Evolutionary conservation across 176 grass and related monocot genomes (phyloP).

Genomic region (Alloteropsis semialata): DNA sequence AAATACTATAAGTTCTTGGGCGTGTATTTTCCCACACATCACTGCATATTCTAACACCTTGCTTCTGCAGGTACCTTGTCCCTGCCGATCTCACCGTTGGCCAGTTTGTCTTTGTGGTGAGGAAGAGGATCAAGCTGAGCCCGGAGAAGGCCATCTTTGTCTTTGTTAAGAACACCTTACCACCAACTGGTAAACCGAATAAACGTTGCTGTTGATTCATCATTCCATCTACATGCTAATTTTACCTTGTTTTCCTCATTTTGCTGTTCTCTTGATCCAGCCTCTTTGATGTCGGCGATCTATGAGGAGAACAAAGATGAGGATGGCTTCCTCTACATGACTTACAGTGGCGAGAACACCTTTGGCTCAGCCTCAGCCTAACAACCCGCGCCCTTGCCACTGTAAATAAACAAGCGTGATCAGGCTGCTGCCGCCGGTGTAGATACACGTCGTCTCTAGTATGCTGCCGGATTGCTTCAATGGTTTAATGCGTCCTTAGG

Average conservation of each 20-base stretch:
- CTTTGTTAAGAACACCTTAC: conserved; percentile 82
- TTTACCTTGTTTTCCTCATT: not conserved
- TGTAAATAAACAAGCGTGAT: conserved; percentile 45
- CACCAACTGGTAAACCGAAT: conserved; percentile 53
- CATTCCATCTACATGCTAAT: not conserved
- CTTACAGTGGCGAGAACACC: conserved; percentile 91
- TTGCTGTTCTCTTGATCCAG: conserved; percentile 23
- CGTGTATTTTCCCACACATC: not conserved
- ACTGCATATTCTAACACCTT: not conserved
- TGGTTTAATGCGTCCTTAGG: conserved; percentile 29
- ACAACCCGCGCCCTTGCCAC: not conserved
- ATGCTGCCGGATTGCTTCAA: conserved; percentile 20
- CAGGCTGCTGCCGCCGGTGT: conserved; percentile 11
- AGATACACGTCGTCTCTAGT: conserved; percentile 21
- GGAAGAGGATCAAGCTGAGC: conserved; percentile 89
- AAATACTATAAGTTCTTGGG: not conserved
- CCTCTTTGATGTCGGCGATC: conserved; percentile 84
- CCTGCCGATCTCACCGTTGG: conserved; percentile 82
- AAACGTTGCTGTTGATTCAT: not conserved
- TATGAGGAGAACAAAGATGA: conserved; percentile 93
- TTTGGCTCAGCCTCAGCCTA: conserved; percentile 68
- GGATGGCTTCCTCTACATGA: conserved; percentile 96
- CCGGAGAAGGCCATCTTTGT: conserved; percentile 92
- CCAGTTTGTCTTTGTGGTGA: conserved; percentile 85
- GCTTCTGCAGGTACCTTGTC: conserved; percentile 62